These are phyloP conservation scores for Primulina tabacum DNA, from an alignment of 257 asterid genomes.

Conservation along the genomic window DNA sequence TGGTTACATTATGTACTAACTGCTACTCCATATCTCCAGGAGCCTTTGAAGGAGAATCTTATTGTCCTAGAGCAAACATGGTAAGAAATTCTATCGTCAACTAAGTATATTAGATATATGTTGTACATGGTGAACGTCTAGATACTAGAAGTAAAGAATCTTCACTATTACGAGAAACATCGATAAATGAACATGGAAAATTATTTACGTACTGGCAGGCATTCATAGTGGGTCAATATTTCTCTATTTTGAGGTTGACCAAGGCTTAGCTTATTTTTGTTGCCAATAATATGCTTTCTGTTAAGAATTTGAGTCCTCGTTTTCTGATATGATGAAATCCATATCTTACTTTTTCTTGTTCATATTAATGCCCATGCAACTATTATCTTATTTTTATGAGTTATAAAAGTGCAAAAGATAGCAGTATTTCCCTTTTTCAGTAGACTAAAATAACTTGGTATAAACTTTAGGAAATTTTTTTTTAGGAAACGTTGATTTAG, in stretches of 20 bases:
- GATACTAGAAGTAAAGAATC: neutral
- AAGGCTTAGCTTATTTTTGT: neutral
- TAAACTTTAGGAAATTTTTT: too few species aligned
- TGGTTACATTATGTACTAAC: constrained; percentile 13
- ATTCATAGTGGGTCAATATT: too few species aligned
- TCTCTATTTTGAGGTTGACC: neutral
- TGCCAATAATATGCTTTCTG: neutral
- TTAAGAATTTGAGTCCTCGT: constrained; percentile 12
- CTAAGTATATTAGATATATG: constrained; percentile 12
- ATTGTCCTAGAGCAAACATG: constrained; percentile 60
- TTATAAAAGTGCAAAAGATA: too few species aligned
- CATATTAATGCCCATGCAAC: too few species aligned
- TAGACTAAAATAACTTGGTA: too few species aligned
- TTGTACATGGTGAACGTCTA: constrained; percentile 17
- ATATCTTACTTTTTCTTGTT: neutral
- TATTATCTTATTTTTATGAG: too few species aligned
- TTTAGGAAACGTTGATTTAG: neutral
- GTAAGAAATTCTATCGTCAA: constrained; percentile 38
- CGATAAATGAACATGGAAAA: neutral
- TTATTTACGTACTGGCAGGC: too few species aligned
- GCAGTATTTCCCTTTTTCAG: too few species aligned
- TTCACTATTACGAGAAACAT: neutral
- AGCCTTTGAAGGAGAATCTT: constrained; percentile 78
- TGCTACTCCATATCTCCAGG: constrained; percentile 50
- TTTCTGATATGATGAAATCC: neutral